Evolutionary conservation across 1,284 basidiomycete species (phyloP).

Genomic region (Microbotryum lychnidis-dioicae): DNA sequence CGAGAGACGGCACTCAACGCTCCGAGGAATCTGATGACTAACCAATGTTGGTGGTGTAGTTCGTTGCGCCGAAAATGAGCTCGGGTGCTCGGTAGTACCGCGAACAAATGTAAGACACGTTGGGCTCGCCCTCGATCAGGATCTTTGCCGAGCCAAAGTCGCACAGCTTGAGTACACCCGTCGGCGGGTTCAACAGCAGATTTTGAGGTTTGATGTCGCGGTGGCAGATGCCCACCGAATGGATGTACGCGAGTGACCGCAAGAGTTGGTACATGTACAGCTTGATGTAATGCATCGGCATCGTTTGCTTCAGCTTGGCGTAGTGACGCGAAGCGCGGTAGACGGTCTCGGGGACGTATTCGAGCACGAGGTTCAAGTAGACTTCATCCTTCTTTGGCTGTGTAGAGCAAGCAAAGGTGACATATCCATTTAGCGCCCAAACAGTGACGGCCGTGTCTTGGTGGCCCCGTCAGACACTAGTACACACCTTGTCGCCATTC

Average conservation of each 20-base stretch:
- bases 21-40: constrained; percentile 37
- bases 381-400: constrained; percentile 88
- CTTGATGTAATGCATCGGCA: constrained; percentile 99
- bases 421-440: no score
- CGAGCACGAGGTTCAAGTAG: constrained; percentile 96
- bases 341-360: constrained; percentile 99
- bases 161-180: constrained; percentile 93
- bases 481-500: constrained; percentile 86
- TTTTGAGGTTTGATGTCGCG: constrained; percentile 99
- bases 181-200: constrained; percentile 88
- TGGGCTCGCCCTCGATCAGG: constrained; percentile 92
- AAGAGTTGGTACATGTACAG: constrained; percentile 77
- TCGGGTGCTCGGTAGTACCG: constrained; percentile 98
- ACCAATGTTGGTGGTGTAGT: constrained; percentile 99
- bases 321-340: constrained; percentile 98
- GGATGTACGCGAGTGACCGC: constrained; percentile 94
- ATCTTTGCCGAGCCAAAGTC: constrained; percentile 99
- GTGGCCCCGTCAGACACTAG: no score
- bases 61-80: constrained; percentile 98
- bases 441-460: no score
- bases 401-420: not conserved
- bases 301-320: constrained; percentile 98
- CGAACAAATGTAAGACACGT: constrained; percentile 99
- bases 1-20: not conserved
- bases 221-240: constrained; percentile 70